phyloP scores from a whole-genome alignment of 176 grass and related monocot genomes.

The Oryza glumipatula region DNA sequence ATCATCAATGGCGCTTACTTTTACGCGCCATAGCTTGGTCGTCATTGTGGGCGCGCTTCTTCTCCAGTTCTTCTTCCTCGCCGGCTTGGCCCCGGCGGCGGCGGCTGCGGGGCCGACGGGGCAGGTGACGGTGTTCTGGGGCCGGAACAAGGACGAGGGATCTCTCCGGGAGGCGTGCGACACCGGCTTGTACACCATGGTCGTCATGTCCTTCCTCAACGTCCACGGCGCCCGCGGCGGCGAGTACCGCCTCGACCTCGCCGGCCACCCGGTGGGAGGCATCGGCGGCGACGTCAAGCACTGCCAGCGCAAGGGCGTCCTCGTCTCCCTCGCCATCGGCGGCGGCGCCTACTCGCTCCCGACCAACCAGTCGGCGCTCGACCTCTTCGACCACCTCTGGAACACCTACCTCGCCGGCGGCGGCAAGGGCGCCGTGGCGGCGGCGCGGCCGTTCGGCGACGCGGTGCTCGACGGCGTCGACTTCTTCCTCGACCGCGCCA shows the following conservation, averaged over 20 bases:
- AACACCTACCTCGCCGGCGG: not conserved
- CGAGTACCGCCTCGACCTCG: not conserved
- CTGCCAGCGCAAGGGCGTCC: not conserved
- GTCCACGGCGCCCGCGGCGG: not conserved
- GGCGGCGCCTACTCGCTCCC: not conserved
- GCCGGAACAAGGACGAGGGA: not conserved
- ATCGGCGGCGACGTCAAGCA: not conserved
- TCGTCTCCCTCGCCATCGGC: not conserved
- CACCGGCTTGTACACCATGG: not conserved
- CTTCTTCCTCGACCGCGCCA: not conserved
- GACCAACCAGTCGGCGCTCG: not conserved
- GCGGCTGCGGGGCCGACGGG: not conserved
- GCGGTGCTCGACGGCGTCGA: not conserved
- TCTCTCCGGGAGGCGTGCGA: not conserved
- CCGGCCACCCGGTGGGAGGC: not conserved
- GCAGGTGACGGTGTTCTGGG: not conserved
- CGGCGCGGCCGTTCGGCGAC: not conserved
- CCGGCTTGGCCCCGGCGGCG: not conserved
- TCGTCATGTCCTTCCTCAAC: not conserved
- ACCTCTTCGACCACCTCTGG: not conserved
- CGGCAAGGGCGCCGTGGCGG: not conserved
- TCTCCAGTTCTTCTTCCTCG: not conserved
- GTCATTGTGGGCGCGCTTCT: not conserved
- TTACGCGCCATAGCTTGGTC: not conserved
- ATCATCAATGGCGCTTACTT: not conserved